Evolutionary conservation across 2,329 filamentous ascomycete species (phyloP), one percentile per base, ranked within the genome.

Genomic region (Periconia sp.): DNA sequence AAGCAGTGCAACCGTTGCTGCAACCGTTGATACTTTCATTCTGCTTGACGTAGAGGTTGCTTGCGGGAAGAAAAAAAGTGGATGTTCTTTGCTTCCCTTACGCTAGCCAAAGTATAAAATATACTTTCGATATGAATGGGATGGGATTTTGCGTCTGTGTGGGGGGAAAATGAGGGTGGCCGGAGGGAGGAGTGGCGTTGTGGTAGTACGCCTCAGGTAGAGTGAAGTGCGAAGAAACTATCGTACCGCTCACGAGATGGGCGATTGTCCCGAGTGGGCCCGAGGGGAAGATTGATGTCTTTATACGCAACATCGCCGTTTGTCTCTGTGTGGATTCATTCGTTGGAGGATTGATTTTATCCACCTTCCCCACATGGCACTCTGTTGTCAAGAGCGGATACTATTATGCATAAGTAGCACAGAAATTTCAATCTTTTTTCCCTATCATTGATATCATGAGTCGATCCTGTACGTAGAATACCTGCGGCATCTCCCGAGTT

Each of bases 21-120:
- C 52, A 19, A 64, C 18, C 11, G 18, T 59, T 15, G 55, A 58
- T 44, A 60, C 17, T 47, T 55, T 66, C 62, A 66, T 66, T n/a
- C n/a, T 56, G 42, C 17, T 27, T 37, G 33, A 30, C 51, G n/a
- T 41, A 23, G 27, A 17, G 35, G 20, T 15, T 27, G 23, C 8
- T 8, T 27, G 8, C 23, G 3, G 23, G 23, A 27, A 8, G n/a
- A n/a, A 18, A 41, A 49, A 52, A 35, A 49, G 42, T 44, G n/a
- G 42, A 44, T 44, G 11, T 37, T 5, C 31, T 33, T 27, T 27
- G 23, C 23, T 27, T 27, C 33, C 13, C 15, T 37, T 5, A 3
- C 33, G 15, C 33, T 37, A 37, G 5, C 3, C 11, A 5, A 37
- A 37, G 33, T 37, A n/a, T 37, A 37, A 37, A 5, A n/a, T 37